These are phyloP conservation scores for Xylaria digitata DNA, from an alignment of 2,329 filamentous ascomycete genomes.

Conservation along the genomic window DNA sequence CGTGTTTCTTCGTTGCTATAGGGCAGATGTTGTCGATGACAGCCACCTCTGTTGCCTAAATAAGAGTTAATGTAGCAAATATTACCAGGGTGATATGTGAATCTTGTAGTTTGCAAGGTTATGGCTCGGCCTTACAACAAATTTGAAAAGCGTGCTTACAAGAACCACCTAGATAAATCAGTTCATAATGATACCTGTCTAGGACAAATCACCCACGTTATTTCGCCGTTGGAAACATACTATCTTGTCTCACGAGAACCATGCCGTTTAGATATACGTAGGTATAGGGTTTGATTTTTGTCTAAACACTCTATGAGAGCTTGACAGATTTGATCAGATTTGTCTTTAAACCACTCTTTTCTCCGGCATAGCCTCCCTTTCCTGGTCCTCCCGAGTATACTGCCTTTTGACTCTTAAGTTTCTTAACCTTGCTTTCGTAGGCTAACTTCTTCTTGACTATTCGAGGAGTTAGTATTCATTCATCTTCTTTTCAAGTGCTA, in stretches of 20 bases:
- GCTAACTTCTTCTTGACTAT: slow-evolving; percentile 89
- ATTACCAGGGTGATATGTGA: background rate
- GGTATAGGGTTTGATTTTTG: background rate
- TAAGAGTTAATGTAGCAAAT: too few species aligned
- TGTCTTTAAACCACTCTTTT: slow-evolving; percentile 94
- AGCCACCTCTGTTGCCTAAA: background rate
- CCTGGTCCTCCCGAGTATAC: slow-evolving; percentile 88
- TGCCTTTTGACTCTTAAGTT: slow-evolving; percentile 86
- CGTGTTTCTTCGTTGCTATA: too few species aligned
- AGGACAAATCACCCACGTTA: background rate
- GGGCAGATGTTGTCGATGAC: background rate
- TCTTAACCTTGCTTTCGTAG: slow-evolving; percentile 98
- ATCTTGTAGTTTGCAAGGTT: background rate
- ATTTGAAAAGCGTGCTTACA: background rate
- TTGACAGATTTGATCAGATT: slow-evolving; percentile 93
- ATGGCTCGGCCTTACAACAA: background rate
- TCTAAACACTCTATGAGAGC: slow-evolving; percentile 56
- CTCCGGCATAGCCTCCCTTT: slow-evolving; percentile 87
- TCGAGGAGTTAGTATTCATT: slow-evolving; percentile 15
- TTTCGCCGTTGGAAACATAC: background rate
- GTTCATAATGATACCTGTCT: too few species aligned
- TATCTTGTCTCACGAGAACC: background rate
- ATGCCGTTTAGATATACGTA: background rate
- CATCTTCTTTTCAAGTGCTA: background rate
- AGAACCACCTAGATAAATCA: background rate